Base-by-base conservation (phyloP, 2,329 filamentous ascomycete species). In the Chaetomium olivaceum region DNA sequence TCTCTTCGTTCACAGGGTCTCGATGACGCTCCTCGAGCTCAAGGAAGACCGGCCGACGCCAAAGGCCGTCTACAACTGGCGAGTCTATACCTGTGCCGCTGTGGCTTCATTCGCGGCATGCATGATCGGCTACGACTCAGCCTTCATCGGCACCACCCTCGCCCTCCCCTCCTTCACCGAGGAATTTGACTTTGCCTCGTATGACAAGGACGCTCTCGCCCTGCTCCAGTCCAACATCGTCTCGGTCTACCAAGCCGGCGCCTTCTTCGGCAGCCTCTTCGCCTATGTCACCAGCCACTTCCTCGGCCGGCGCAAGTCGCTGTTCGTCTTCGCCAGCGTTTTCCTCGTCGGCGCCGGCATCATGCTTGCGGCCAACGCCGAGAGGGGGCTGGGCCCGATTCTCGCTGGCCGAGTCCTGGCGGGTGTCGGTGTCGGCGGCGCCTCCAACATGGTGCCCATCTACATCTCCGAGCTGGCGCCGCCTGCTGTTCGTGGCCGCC, bases 211-310 rank as follows among this genome's bases (percentile, higher is more conserved):
- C 3, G 73, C 84, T n/a, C 78, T 87, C 29, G 83, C 87, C 33
- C 77, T 90, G 4, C 79, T 90, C 57, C 88, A 87, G 73, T 81
- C 88, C 72, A 94, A 93, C 76, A 92, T 93, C 67, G 91, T 93
- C 60, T 92, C 89, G 29, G 85, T 90, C 62, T 93, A 92, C 79
- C 91, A 94, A 77, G 91, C 91, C 11, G 91, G 91, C 66, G 91
- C 91, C 66, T 93, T 95, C 80, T 93, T 94, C 71, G 91, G 91
- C 59, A 86, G 88, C n/a, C 78, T 92, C 50, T 83, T 85, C 66
- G 89, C 87, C 64, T 93, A 90, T 71, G 82, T 80, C 9, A 83
- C 86, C 39, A 87, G 85, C 33, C 87, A 89, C 79, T 91, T 84
- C 74, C 79, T 89, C 68, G 91, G 91, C 31, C 85, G 91, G 25